These are phyloP conservation scores for Postia placenta DNA, from an alignment of 768 basidiomycete species.

Conservation along the genomic window DNA sequence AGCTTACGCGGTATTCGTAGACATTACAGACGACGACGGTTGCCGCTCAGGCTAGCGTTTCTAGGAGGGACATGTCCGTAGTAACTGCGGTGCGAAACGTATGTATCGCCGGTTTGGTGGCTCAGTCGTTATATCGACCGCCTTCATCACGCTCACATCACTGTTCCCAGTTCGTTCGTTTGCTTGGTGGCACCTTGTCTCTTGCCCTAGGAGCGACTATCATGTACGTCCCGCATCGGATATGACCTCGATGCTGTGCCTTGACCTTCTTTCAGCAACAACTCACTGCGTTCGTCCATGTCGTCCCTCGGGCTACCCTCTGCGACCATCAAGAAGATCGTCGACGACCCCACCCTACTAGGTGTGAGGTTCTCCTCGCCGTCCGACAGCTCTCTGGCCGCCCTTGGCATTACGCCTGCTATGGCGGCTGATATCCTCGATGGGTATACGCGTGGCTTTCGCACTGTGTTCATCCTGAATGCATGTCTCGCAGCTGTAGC, in stretches of 20 bases:
- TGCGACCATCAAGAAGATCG: conserved; percentile 34
- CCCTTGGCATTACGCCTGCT: conserved; percentile 28
- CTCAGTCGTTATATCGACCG: neutral
- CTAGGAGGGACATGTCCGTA: conserved; percentile 68
- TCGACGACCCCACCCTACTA: conserved; percentile 42
- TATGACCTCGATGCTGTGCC: neutral
- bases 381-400: conserved; percentile 7
- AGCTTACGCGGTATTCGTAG: conserved; percentile 21
- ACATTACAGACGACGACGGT: conserved; percentile 62
- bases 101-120: too few species aligned
- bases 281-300: conserved; percentile 40
- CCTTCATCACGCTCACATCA: neutral
- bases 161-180: conserved; percentile 49
- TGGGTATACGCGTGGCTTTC: conserved; percentile 54
- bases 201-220: conserved; percentile 58
- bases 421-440: conserved; percentile 37
- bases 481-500: conserved; percentile 48
- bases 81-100: conserved; percentile 67
- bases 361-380: conserved; percentile 25
- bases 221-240: conserved; percentile 31
- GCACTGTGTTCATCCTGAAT: conserved; percentile 55
- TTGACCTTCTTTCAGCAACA: conserved; percentile 29
- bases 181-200: conserved; percentile 64
- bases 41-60: conserved; percentile 67
- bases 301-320: conserved; percentile 30